Percentiles rank a stretch among this genome's conserved stretches.
These are phyloP conservation scores for Cladophialophora immunda DNA, from an alignment of 2,329 filamentous ascomycete species.

Conservation along the genomic window DNA sequence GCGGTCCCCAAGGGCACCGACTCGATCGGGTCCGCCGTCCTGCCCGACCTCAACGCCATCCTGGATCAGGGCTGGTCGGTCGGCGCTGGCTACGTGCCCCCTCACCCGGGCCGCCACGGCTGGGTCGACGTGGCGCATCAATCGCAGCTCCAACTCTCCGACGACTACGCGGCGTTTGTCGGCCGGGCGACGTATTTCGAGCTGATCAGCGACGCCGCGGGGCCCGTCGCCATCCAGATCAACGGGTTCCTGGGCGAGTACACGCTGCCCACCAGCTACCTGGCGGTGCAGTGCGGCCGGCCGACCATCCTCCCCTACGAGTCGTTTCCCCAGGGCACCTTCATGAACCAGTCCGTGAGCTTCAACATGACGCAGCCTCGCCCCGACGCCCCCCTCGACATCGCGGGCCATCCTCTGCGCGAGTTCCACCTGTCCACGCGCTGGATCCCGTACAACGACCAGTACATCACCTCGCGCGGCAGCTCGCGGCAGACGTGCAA, in stretches of 20 bases:
- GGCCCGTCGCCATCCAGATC: neutral
- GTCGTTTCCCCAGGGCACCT: constrained; percentile 20
- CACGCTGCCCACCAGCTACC: constrained; percentile 14
- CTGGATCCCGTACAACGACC: constrained; percentile 13
- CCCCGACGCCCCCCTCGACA: constrained; percentile 19
- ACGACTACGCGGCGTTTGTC: constrained; percentile 17
- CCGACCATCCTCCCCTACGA: constrained; percentile 10
- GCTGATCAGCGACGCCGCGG: neutral
- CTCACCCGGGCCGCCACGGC: constrained; percentile 16
- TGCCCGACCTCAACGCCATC: constrained; percentile 23
- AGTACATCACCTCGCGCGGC: constrained; percentile 6
- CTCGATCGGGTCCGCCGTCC: constrained; percentile 14
- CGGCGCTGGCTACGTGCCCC: neutral
- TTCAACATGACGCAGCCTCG: constrained; percentile 21
- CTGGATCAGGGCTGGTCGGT: constrained; percentile 11
- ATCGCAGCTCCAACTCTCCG: constrained; percentile 5
- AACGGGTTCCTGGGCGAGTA: constrained; percentile 22
- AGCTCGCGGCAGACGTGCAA: constrained; percentile 22
- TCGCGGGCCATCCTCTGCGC: constrained; percentile 7
- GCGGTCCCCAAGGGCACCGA: constrained; percentile 13
- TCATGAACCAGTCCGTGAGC: constrained; percentile 15
- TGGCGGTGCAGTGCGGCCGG: constrained; percentile 14
- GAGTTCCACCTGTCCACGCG: constrained; percentile 17
- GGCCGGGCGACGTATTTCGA: constrained; percentile 9
- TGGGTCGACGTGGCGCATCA: constrained; percentile 25